These are phyloP conservation scores for Russula sp. DNA, from an alignment of 768 basidiomycete species.

Conservation along the genomic window DNA sequence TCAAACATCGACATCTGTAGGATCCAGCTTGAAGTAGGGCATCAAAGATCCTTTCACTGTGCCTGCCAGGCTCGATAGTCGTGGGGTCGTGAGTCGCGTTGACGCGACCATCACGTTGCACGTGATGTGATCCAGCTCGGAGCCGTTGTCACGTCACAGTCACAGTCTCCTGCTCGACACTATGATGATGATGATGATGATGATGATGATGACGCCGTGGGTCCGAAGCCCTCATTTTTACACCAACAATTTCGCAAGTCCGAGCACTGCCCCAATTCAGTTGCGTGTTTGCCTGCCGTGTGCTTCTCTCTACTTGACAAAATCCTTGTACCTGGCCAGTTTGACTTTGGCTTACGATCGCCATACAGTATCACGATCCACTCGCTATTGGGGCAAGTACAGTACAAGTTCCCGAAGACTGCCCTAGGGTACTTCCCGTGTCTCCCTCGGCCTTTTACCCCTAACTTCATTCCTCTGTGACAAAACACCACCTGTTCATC, in stretches of 20 bases:
- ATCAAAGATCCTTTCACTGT: not conserved
- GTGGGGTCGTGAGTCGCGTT: not conserved
- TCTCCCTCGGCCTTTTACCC: no score
- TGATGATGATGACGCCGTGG: no score
- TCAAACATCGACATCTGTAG: slow-evolving; percentile 18
- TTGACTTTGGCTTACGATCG: not conserved
- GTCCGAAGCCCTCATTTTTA: no score
- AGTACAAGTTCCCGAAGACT: not conserved
- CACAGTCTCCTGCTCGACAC: no score
- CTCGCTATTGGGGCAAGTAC: not conserved
- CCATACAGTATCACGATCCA: not conserved
- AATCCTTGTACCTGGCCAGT: not conserved
- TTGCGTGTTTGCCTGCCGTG: not conserved
- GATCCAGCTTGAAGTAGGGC: not conserved
- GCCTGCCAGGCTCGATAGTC: not conserved
- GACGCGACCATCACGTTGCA: not conserved
- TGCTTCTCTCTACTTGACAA: not conserved
- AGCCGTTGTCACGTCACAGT: not conserved
- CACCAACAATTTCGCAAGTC: not conserved
- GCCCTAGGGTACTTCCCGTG: no score
- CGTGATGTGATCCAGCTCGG: not conserved
- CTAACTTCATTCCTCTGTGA: no score
- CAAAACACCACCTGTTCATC: no score
- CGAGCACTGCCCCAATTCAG: not conserved
- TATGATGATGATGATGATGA: no score